phyloP scores from a whole-genome alignment of 225 moss, liverwort and hornwort genomes.

The Asterella californica region DNA sequence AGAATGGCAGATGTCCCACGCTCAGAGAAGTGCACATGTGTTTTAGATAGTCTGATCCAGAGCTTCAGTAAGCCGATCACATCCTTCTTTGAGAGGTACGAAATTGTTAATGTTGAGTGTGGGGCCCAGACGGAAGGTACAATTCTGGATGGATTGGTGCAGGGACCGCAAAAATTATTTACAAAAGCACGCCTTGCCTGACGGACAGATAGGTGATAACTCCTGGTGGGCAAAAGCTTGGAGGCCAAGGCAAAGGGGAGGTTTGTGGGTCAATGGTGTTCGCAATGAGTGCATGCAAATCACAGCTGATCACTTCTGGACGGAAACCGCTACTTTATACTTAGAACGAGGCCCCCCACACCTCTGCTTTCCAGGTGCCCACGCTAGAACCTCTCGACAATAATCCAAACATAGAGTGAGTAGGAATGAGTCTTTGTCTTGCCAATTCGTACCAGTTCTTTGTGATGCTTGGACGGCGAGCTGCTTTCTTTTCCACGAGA shows the following conservation, averaged over 20 bases:
- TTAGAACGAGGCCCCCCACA: neutral
- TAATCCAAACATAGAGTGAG: neutral
- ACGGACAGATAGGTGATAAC: neutral
- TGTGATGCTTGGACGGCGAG: too few species aligned
- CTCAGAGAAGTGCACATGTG: neutral
- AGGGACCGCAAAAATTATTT: neutral
- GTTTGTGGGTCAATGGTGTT: neutral
- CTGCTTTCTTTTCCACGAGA: too few species aligned
- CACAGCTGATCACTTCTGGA: neutral
- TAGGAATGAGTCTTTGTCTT: too few species aligned
- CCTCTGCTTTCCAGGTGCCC: neutral
- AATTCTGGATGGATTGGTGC: neutral
- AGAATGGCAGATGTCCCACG: neutral
- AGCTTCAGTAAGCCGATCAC: neutral
- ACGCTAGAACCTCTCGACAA: neutral
- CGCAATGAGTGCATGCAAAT: neutral
- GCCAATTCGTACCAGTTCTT: too few species aligned
- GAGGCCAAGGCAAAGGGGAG: neutral
- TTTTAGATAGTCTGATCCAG: neutral
- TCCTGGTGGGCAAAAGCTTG: neutral
- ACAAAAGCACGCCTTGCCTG: neutral
- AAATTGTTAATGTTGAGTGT: neutral
- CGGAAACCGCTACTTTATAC: neutral
- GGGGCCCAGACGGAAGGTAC: neutral
- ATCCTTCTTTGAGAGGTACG: neutral